Evolutionary conservation across 495 filamentous ascomycete genomes (phyloP).

Genomic region (Xylaria acuta): DNA sequence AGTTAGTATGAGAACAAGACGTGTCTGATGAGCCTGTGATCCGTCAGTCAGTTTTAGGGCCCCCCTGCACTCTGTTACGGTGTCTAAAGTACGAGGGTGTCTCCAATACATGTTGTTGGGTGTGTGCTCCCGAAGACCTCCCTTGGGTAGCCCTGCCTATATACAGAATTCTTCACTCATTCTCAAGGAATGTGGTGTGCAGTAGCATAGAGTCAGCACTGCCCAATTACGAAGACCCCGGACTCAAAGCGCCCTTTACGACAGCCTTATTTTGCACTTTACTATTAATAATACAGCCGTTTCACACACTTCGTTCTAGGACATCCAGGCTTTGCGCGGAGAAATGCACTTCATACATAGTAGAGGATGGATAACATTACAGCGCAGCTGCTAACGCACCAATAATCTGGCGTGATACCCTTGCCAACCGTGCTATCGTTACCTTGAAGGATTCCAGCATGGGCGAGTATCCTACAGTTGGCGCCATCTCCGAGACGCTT

Average conservation of each 20-base stretch:
- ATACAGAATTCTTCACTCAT: not conserved
- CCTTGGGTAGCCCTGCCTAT: not conserved
- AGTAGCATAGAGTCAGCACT: not conserved
- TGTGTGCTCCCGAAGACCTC: not conserved
- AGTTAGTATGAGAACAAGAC: not conserved
- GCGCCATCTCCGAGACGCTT: not conserved
- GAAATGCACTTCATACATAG: not conserved
- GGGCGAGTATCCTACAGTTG: not conserved
- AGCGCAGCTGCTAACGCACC: not conserved
- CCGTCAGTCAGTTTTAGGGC: not conserved
- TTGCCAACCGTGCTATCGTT: not conserved
- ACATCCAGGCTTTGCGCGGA: not conserved
- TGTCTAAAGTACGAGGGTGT: not conserved
- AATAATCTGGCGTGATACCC: not conserved
- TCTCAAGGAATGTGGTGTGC: not conserved
- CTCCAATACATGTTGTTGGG: not conserved
- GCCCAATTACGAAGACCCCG: not conserved
- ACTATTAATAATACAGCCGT: slow-evolving; percentile 3
- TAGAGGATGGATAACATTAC: not conserved
- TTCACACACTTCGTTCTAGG: not conserved
- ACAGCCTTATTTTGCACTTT: not conserved
- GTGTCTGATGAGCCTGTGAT: not conserved
- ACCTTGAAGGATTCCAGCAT: slow-evolving; percentile 7
- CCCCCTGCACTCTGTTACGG: not conserved
- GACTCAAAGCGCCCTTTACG: not conserved